Evolutionary conservation across 805 yeast genomes (phyloP), one percentile per base, ranked within the genome.

Genomic region (Saturnispora sanitii): DNA sequence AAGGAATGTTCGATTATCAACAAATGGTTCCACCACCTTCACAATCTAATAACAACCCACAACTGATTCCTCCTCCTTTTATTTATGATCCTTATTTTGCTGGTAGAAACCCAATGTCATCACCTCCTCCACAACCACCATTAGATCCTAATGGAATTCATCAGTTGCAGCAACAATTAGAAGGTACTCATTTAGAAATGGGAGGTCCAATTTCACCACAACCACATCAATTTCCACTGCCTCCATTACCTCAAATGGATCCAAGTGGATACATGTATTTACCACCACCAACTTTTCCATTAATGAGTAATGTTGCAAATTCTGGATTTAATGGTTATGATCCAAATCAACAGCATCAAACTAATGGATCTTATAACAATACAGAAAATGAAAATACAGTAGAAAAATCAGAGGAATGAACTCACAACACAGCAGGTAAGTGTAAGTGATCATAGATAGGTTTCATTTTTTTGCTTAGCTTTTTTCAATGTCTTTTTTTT

Each of bases 191-290:
- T 17, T 19, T 22, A 11, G 32, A 13, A n/a, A 17, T 21, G 16
- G 38, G 31, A n/a, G 33, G 27, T 13, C 41, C 45, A 35, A 25
- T 40, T 4, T 47, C 51, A 3, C 50, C 53, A 11, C 41, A 42
- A 31, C 55, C 48, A 38, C 52, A 43, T 42, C 53, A 52, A 17
- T 12, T 18, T 34, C 31, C 42, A 29, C 43, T 52, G 33, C 58
- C 55, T 39, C 60, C 48, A 34, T 51, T 48, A 2, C 27, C 35
- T n/a, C 45, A 53, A 35, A 57, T 54, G 42, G 58, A 49, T 33
- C 53, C 48, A 36, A 59, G 58, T 19, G 56, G 55, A 30, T 56
- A 56, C 40, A 50, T 57, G 53, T 53, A 51, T 35, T 30, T 46
- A 17, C 43, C 45, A 9, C 36, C 41, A 17, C 58, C 49, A 38